Base-by-base conservation (phyloP, 2,329 filamentous ascomycete genomes). In the Verticillium dahliae region DNA sequence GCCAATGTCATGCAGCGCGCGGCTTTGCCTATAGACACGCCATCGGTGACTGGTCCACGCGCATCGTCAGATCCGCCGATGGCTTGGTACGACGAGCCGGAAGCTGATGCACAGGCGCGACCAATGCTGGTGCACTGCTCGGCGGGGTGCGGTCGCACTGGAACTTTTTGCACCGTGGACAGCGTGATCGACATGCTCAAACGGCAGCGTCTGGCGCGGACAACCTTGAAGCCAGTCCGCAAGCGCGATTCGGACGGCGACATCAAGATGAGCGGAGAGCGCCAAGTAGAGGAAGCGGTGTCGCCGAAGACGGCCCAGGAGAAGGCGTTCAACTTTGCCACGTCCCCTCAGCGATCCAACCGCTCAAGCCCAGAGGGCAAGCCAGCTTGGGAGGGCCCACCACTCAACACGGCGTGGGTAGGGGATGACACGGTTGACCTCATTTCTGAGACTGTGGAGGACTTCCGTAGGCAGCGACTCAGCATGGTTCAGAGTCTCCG, bases 401-500 rank as follows among this genome's bases (percentile, higher is more conserved):
- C 66, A 2, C 62, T 75, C 4, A 82, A 88, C 56, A 82, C 81
- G 1, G 77, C 76, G 18, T 96, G 90, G 90, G 72, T 93, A n/a
- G 75, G 81, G 14, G 82, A 89, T 64, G 86, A 91, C 56, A 82
- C 85, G 33, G 71, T 90, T 1, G 95, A 99, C 72, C 75, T 98
- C 63, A 87, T 99, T 57, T 88, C 91, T 65, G 88, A 87, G 72
- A 95, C 93, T 0, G 94, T 99, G 1, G 90, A 95, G 68, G 92
- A 97, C 69, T 97, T 99, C 74, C 83, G 95, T 61, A 80, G 84
- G 57, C 95, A 99, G 77, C 81, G 95, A 66, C 77, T 97, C 22
- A 97, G 92, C 75, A 99, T 98, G 93, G 94, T 99, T 54, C 95
- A 98, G 75, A 97, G 90, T 69, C 78, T 98, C 62, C 83, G 91